Percentiles rank a stretch among this genome's conserved stretches.
Evolutionary conservation across 345 rosid genomes (phyloP).

Genomic region (Dovyalis caffra): DNA sequence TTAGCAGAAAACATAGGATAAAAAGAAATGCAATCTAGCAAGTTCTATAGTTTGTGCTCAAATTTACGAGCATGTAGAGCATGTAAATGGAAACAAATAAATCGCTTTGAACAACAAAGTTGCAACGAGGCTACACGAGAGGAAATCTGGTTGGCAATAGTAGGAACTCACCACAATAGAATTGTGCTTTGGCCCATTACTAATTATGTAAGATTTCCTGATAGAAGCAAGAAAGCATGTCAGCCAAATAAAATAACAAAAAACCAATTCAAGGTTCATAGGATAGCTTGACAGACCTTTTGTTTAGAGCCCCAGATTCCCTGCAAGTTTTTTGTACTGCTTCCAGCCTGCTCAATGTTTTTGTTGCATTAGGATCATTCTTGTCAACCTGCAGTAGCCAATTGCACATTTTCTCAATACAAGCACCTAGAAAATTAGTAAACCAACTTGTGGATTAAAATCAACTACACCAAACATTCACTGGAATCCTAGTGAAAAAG

Average conservation of each 20-base stretch:
- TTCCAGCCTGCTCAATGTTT: constrained; percentile 59
- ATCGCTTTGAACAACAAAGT: neutral
- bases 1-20: neutral
- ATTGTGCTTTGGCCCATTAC: constrained; percentile 23
- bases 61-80: neutral
- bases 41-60: neutral
- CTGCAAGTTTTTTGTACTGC: constrained; percentile 60
- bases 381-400: constrained; percentile 50
- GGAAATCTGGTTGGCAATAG: neutral
- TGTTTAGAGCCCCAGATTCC: constrained; percentile 52
- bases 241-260: neutral
- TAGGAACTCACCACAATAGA: constrained; percentile 31
- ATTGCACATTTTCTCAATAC: constrained; percentile 3
- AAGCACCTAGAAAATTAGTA: neutral
- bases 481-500: neutral
- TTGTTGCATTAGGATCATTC: constrained; percentile 68
- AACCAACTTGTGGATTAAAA: neutral
- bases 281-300: constrained; percentile 42
- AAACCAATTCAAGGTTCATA: neutral
- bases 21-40: neutral
- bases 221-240: neutral
- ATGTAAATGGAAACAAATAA: neutral
- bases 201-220: constrained; percentile 57
- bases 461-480: neutral
- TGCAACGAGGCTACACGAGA: neutral